phyloP scores from a whole-genome alignment of 352 stramenopile genomes.

The Phytophthora podocarpi region DNA sequence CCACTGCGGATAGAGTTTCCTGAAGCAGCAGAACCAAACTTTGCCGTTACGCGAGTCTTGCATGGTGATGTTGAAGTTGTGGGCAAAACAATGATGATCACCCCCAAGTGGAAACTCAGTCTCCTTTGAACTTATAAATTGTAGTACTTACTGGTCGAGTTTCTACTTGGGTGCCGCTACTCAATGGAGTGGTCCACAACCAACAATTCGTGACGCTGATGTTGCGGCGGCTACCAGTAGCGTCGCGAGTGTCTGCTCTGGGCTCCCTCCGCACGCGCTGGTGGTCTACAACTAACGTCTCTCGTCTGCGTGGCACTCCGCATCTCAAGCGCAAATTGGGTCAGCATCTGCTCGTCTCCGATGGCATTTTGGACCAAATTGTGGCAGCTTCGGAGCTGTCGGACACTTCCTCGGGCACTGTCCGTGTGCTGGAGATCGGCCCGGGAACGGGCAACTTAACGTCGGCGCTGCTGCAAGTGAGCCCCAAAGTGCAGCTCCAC shows the following conservation, averaged over 20 bases:
- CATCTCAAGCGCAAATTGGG: slow-evolving; percentile 85
- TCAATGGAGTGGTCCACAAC: neutral
- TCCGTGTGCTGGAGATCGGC: slow-evolving; percentile 85
- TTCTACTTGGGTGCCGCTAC: too few species aligned
- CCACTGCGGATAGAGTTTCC: too few species aligned
- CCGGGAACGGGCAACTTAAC: slow-evolving; percentile 88
- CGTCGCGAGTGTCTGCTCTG: neutral
- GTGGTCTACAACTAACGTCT: slow-evolving; percentile 46
- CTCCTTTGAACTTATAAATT: too few species aligned
- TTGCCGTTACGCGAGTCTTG: too few species aligned
- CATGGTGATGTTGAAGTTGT: too few species aligned
- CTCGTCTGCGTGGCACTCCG: slow-evolving; percentile 56
- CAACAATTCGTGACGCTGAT: slow-evolving; percentile 1
- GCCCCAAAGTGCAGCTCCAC: slow-evolving; percentile 56
- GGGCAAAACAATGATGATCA: too few species aligned
- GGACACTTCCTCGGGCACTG: slow-evolving; percentile 22
- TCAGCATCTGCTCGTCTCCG: slow-evolving; percentile 79
- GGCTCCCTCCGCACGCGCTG: slow-evolving; percentile 14
- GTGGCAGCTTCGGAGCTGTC: slow-evolving; percentile 63
- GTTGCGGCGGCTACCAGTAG: neutral
- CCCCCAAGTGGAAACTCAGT: too few species aligned
- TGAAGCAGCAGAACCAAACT: too few species aligned
- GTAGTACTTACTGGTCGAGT: too few species aligned
- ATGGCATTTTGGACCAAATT: slow-evolving; percentile 67
- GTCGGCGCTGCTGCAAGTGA: slow-evolving; percentile 62